Conservation (phyloP, 2,329 filamentous ascomycete species). For the Fusarium liriodendri region DNA sequence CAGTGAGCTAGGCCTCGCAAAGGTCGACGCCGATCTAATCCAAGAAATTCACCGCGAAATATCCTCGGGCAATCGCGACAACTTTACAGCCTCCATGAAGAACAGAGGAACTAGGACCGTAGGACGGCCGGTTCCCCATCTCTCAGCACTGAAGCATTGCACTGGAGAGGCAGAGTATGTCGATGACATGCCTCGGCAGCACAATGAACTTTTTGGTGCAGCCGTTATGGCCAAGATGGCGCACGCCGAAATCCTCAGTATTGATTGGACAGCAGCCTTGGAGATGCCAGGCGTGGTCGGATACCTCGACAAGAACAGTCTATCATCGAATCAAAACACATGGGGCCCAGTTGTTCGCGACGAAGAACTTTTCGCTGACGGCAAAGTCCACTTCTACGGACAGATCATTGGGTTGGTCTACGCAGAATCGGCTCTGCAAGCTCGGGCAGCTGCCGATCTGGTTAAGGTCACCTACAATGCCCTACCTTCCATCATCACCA, state of each 20-base stretch:
- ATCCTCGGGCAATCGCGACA: slow-evolving; percentile 4
- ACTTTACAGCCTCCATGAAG: not conserved
- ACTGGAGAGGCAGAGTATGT: slow-evolving; percentile 92
- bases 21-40: slow-evolving; percentile 70
- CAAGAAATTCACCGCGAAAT: slow-evolving; percentile 75
- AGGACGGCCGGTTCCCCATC: slow-evolving; percentile 68
- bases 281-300: slow-evolving; percentile 83
- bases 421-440: slow-evolving; percentile 5
- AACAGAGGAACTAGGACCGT: not conserved
- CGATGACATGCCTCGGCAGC: slow-evolving; percentile 84
- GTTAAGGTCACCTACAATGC: slow-evolving; percentile 4
- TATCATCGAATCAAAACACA: slow-evolving; percentile 67
- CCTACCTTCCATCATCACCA: slow-evolving; percentile 80
- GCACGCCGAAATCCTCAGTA: slow-evolving; percentile 80
- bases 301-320: slow-evolving; percentile 80
- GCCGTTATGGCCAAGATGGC: slow-evolving; percentile 85
- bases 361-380: slow-evolving; percentile 13
- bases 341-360: slow-evolving; percentile 13
- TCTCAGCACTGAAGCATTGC: slow-evolving; percentile 87
- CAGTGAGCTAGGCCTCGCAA: not conserved
- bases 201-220: slow-evolving; percentile 85
- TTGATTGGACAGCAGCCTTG: slow-evolving; percentile 77
- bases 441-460: slow-evolving; percentile 11
- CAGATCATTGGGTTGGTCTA: slow-evolving; percentile 15
- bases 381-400: not conserved